A percentile compares a stretch with the other conserved stretches of the same genome.
These are phyloP conservation scores for Nymphaea colorata DNA, from an alignment of 164 flowering plant species.

Conservation along the genomic window DNA sequence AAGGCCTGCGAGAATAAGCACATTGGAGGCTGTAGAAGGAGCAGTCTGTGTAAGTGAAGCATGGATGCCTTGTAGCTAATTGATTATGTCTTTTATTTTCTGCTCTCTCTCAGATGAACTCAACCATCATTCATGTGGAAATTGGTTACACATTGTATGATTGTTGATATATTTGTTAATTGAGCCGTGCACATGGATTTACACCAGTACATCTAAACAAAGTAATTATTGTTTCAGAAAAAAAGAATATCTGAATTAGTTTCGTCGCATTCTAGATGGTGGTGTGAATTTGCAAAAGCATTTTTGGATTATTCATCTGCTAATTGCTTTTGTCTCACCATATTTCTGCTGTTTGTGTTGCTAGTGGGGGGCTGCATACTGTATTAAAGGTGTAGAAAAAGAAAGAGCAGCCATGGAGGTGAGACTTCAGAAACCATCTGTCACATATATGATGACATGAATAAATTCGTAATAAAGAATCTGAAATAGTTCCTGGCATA, in stretches of 20 bases:
- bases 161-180: not conserved
- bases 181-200: not conserved
- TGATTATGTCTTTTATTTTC: not conserved
- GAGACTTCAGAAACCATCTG: constrained; percentile 1
- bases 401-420: constrained; percentile 89
- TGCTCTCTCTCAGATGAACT: not conserved
- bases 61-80: not conserved
- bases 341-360: not conserved
- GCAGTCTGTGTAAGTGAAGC: constrained; percentile 69
- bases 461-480: not conserved
- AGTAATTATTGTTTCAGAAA: too few relatives aligned
- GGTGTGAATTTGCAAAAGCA: too few relatives aligned
- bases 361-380: constrained; percentile 98
- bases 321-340: too few relatives aligned
- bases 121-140: not conserved
- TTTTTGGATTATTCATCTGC: not conserved
- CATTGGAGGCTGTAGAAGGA: constrained; percentile 69
- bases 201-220: too few relatives aligned
- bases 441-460: not conserved
- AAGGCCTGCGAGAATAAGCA: constrained; percentile 91
- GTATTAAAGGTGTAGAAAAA: constrained; percentile 70
- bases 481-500: not conserved
- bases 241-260: too few relatives aligned
- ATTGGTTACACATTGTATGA: too few relatives aligned
- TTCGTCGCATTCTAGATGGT: too few relatives aligned